Percentiles rank a stretch among this genome's conserved stretches.
Evolutionary conservation across 305 asterid species (phyloP).

Genomic region (Fraxinus greggii): DNA sequence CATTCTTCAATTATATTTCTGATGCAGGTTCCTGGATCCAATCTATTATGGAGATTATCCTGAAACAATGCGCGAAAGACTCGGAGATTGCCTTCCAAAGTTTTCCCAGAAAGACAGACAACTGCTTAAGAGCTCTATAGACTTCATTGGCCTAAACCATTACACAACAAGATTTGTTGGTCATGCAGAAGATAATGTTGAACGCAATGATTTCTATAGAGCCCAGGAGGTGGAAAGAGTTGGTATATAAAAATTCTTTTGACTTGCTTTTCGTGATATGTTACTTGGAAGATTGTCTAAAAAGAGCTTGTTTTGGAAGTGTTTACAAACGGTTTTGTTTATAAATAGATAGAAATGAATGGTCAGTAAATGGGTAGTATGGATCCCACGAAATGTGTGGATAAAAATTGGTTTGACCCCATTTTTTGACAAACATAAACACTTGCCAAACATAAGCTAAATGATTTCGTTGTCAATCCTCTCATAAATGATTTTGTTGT

Average conservation of each 20-base stretch:
- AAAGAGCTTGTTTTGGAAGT: too few relatives aligned
- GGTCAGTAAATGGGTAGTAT: too few relatives aligned
- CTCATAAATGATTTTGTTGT: not conserved
- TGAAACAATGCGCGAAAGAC: constrained; percentile 47
- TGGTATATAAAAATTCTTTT: constrained; percentile 30
- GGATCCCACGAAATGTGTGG: too few relatives aligned
- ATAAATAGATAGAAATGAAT: too few relatives aligned
- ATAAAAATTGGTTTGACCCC: too few relatives aligned
- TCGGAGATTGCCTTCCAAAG: constrained; percentile 49
- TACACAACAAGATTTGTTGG: constrained; percentile 52
- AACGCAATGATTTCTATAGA: constrained; percentile 44
- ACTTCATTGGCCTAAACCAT: constrained; percentile 60
- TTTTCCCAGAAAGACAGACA: constrained; percentile 47
- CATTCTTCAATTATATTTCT: constrained; percentile 11
- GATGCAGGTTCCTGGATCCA: constrained; percentile 59
- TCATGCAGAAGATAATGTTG: constrained; percentile 33
- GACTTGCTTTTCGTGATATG: constrained; percentile 3
- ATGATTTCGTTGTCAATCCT: not conserved
- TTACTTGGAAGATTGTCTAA: not conserved
- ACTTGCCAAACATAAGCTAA: too few relatives aligned
- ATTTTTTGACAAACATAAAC: too few relatives aligned
- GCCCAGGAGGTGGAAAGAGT: constrained; percentile 54
- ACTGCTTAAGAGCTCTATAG: constrained; percentile 45
- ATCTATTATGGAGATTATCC: constrained; percentile 56
- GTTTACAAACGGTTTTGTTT: too few relatives aligned